Evolutionary conservation across 176 grass and related monocot species (phyloP), one percentile per base, ranked within the genome.

Genomic region (Carex pumila): DNA sequence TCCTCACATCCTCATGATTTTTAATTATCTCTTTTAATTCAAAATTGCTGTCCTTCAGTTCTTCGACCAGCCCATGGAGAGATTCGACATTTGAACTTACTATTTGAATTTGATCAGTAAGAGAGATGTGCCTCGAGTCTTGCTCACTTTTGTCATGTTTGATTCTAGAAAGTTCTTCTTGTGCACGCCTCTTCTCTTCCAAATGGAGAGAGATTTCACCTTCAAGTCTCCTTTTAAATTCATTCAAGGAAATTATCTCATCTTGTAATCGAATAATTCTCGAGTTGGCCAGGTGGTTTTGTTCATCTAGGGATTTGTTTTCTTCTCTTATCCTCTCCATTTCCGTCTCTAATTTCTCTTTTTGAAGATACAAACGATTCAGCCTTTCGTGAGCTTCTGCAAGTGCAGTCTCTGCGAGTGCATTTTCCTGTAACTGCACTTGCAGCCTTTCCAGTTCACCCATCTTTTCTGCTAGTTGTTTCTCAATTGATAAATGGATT

Each of bases 21-120:
- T 85, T 95, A n/a, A 94, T 92, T 32, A 71, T 94, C 77, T 95
- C 89, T 63, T 99, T 99, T 53, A 95, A 76, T 63, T 99, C 91
- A 87, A 88, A 78, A 71, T 99, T 99, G 30, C 93, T 88, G 56
- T 93, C 82, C 74, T 86, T 93, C 79, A 95, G 63, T 79, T 99
- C 91, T 73, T 92, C 77, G 49, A 91, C 88, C 82, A 99, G 83
- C 49, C 85, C 81, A 49, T 95, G 92, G 79, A 99, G 91, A 31
- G 88, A 92, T 70, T 89, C 90, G 29, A 99, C 93, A 81, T 99
- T 93, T 52, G 85, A 83, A 82, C 85, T 92, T 11, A 99, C 91
- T 21, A 80, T 91, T 73, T 94, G 85, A 79, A 94, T 91, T 88
- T 99, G 91, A 5, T 95, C 88, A 52, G 87, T 93, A 7, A 95